Evolutionary conservation across 176 grass and related monocot species (phyloP), one percentile per base, ranked within the genome.

Genomic region (Zoysia japonica): DNA sequence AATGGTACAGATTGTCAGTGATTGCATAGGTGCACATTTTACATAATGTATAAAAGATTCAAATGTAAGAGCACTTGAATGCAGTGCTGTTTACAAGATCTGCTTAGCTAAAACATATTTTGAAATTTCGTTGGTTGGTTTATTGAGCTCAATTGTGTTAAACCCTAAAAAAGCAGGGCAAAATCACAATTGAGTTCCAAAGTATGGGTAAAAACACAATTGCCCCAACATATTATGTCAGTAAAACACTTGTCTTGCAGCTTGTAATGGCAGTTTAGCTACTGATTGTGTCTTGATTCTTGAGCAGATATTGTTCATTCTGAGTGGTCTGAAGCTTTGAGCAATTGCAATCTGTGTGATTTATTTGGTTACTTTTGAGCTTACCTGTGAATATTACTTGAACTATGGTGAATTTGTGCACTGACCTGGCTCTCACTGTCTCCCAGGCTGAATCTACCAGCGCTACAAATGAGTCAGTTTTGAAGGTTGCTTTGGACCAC

Each of bases 401-500:
- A 45, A 14, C 15, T 61, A 15, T 83, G 53, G 15, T 77, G 15
- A 47, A 5, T 35, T 55, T 6, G 12, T 7, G 9, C 62, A 55
- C 9, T 55, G 1, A 78, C 63, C 41, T 12, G 11, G 2, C 66
- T 60, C 35, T 59, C 39, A 52, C 63, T 72, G 6, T 80, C 13
- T 83, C 62, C 13, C 82, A 99, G 96, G 92, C 92, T 64, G 92
- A 99, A 80, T 85, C 96, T 76, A 93, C 92, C 17, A 88, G 72
- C 35, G 68, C 88, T 48, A 93, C 86, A 12, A 99, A 99, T 77
- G 92, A 99, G 75, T 93, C 96, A 11, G 96, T 99, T 68, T 77
- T 99, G 86, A 99, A 89, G 86, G 96, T 99, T 84, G 96, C 96
- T 81, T 82, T 99, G 84, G 96, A 99, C 68, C 96, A 99, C 0